Evolutionary conservation across 768 basidiomycete genomes (phyloP), one percentile per base, ranked within the genome.

Genomic region (Lepiota venenata): DNA sequence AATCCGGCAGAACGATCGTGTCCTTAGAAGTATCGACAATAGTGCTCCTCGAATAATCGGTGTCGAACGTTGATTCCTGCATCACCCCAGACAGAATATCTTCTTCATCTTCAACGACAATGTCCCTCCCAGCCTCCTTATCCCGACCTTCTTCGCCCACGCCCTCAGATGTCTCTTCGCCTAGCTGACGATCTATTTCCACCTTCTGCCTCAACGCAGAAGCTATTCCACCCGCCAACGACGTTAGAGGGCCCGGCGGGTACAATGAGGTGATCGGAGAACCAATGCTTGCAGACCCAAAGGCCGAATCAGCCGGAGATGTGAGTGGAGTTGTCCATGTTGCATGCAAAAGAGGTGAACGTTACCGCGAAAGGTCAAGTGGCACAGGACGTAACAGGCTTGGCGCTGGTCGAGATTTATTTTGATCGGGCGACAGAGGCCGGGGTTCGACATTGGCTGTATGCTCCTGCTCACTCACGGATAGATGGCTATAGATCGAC

Each of bases 61-160:
- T 53, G 6, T 46, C n/a, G 32, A 27, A 53, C 25, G 36, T 53
- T 1, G 52, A 35, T 18, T 59, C 52, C 20, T 49, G 56, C 42
- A 56, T 37, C 14, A 71, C 60, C 50, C 60, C 57, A 8, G 66
- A 66, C 27, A 66, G 65, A 47, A 68, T 59, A 50, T 75, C 71
- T 52, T 79, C 77, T 9, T 77, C 74, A 44, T 80, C 78, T 18
- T n/a, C n/a, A n/a, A 79, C 67, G 0, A 78, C 74, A 48, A 80
- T 75, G 18, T 71, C 61, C 39, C 63, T 64, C 41, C 43, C 42
- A 3, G 46, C 53, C 39, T 49, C 59, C 22, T 54, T 55, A 8
- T 47, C 51, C 12, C 58, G 60, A 14, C 38, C 55, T 4, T 15
- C 20, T 29, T 18, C 15, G 21, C 46, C 37, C 22, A 39, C 37